A percentile compares a stretch with the other conserved stretches of the same genome.
phyloP scores from a whole-genome alignment of 441 rosid species.

The Populus hybrid region DNA sequence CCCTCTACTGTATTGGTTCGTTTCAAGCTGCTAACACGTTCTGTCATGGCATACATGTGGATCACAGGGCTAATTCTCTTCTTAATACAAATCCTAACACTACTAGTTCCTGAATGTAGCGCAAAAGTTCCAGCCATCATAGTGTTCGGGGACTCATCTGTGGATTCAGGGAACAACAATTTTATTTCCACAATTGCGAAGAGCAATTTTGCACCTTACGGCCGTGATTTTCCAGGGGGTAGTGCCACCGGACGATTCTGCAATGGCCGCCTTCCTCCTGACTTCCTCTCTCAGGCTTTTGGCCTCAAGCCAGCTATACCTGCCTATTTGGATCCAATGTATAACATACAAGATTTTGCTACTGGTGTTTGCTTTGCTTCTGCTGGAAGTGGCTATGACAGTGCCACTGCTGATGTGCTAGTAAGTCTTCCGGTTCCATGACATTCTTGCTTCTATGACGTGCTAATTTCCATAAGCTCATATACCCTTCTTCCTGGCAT shows the following conservation, averaged over 20 bases:
- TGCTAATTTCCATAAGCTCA: background rate
- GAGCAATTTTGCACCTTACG: slow-evolving; percentile 63
- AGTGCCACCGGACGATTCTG: slow-evolving; percentile 63
- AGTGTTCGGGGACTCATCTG: slow-evolving; percentile 75
- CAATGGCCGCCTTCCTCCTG: slow-evolving; percentile 64
- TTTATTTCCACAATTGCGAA: slow-evolving; percentile 41
- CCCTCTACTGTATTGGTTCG: no score
- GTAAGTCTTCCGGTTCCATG: slow-evolving; percentile 31
- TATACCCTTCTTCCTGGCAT: background rate
- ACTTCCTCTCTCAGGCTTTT: slow-evolving; percentile 58
- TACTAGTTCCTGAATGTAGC: no score
- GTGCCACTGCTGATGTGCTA: slow-evolving; percentile 57
- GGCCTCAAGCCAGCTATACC: slow-evolving; percentile 52
- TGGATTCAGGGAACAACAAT: slow-evolving; percentile 77
- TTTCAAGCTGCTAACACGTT: no score
- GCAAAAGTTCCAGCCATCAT: slow-evolving; percentile 55
- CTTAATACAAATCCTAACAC: no score
- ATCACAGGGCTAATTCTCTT: no score
- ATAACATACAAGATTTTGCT: slow-evolving; percentile 50
- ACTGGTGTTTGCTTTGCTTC: slow-evolving; percentile 78
- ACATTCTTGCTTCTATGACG: background rate
- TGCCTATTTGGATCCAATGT: slow-evolving; percentile 66
- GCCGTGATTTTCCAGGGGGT: slow-evolving; percentile 60
- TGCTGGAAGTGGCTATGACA: slow-evolving; percentile 72
- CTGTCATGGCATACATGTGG: no score